Percentiles rank a stretch among this genome's conserved stretches.
These are phyloP conservation scores for Quercus variabilis DNA, from an alignment of 306 rosid species.

Conservation along the genomic window DNA sequence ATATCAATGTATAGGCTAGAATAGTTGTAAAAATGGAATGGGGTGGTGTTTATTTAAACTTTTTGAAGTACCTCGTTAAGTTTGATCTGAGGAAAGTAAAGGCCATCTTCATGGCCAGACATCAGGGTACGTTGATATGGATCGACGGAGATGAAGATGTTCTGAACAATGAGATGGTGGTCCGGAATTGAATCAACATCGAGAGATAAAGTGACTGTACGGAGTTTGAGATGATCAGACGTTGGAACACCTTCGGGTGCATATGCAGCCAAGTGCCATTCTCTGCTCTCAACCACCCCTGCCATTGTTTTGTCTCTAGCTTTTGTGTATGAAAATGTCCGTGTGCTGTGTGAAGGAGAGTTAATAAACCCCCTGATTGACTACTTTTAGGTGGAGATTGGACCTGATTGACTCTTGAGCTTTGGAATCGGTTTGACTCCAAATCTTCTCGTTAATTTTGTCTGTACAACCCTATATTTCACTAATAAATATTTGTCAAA, in stretches of 20 bases:
- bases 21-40: too few relatives aligned
- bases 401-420: too few relatives aligned
- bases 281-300: constrained; percentile 36
- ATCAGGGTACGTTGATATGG: constrained; percentile 48
- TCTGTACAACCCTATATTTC: too few relatives aligned
- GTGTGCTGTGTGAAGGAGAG: too few relatives aligned
- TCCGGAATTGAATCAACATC: constrained; percentile 43
- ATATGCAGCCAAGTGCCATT: constrained; percentile 53
- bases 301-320: constrained; percentile 1
- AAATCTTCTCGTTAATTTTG: too few relatives aligned
- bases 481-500: too few relatives aligned
- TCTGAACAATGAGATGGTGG: constrained; percentile 32
- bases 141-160: constrained; percentile 43
- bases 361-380: too few relatives aligned
- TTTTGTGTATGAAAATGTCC: background rate
- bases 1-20: too few relatives aligned
- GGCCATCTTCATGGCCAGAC: constrained; percentile 49
- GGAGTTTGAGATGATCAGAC: constrained; percentile 50
- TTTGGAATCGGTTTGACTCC: too few relatives aligned
- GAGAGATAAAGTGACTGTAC: constrained; percentile 23
- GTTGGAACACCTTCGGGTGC: constrained; percentile 51
- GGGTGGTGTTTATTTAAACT: background rate
- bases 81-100: constrained; percentile 20
- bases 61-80: constrained; percentile 30
- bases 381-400: too few relatives aligned